A percentile compares a stretch with the other conserved stretches of the same genome.
These are phyloP conservation scores for Helotiales sp. DNA, from an alignment of 2,329 filamentous ascomycete species.

Conservation along the genomic window DNA sequence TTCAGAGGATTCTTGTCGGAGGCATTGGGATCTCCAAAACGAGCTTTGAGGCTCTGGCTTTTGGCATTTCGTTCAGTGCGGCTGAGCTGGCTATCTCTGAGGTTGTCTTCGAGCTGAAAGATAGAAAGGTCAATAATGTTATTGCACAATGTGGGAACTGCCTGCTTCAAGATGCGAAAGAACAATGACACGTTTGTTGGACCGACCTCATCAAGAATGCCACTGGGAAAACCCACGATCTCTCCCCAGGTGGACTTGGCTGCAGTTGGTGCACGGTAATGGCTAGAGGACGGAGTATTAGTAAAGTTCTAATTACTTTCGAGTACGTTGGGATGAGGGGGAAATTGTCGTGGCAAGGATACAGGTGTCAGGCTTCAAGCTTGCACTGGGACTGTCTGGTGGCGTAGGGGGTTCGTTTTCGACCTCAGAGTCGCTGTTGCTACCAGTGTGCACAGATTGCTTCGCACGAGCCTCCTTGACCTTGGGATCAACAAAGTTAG, in stretches of 20 bases:
- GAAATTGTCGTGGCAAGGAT: no score
- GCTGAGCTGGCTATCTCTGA: neutral
- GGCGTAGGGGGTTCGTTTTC: neutral
- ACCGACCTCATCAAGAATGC: slow-evolving; percentile 82
- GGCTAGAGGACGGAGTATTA: neutral
- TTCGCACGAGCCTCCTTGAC: neutral
- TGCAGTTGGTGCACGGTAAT: neutral
- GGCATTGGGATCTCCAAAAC: neutral
- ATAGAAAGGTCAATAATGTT: neutral
- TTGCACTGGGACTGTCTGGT: neutral
- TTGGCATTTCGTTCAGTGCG: neutral
- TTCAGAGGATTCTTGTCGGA: neutral
- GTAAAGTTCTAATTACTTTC: neutral
- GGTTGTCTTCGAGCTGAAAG: neutral
- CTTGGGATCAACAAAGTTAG: neutral
- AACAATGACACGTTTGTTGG: slow-evolving; percentile 47
- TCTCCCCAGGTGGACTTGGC: neutral
- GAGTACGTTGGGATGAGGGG: no score
- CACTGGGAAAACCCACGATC: slow-evolving; percentile 56
- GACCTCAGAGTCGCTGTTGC: neutral
- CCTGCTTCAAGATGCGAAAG: neutral
- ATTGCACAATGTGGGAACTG: neutral
- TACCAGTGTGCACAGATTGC: neutral
- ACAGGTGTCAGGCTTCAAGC: neutral
- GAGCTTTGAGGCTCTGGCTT: neutral